Evolutionary conservation across 176 grass and related monocot genomes (phyloP).

Genomic region (Aegilops speltoides): DNA sequence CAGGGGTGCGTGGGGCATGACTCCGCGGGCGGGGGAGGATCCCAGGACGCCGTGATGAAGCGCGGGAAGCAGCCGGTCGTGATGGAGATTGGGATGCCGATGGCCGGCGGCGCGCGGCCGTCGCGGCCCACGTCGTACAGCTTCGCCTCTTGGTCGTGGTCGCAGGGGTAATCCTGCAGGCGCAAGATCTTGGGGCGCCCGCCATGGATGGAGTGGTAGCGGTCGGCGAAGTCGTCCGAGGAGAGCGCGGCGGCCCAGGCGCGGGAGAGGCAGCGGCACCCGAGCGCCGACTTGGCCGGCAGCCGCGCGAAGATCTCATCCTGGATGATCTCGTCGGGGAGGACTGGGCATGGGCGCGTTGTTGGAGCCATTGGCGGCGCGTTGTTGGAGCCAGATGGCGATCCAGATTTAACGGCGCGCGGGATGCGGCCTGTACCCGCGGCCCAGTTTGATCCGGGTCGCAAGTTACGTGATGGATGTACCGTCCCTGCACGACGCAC

Average conservation of each 20-base stretch:
- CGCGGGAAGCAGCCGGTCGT: not conserved
- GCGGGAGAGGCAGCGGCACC: conserved; percentile 9
- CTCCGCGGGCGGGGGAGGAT: not conserved
- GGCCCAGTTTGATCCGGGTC: too few relatives aligned
- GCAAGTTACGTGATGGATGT: too few relatives aligned
- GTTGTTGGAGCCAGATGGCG: too few relatives aligned
- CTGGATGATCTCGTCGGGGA: not conserved
- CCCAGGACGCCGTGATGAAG: not conserved
- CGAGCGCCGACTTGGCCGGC: not conserved
- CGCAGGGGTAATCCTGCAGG: not conserved
- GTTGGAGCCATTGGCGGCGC: too few relatives aligned
- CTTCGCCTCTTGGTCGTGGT: not conserved
- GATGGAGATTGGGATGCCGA: not conserved
- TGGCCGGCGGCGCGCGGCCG: too few relatives aligned
- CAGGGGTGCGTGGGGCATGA: not conserved
- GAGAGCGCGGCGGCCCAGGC: not conserved
- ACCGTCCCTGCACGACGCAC: too few relatives aligned
- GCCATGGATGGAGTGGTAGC: not conserved
- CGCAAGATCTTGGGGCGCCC: not conserved
- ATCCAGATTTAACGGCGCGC: too few relatives aligned
- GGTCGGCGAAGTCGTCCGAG: not conserved
- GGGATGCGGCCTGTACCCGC: too few relatives aligned
- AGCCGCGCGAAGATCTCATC: conserved; percentile 1
- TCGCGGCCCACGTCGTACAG: too few relatives aligned
- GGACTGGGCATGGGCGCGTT: not conserved